phyloP scores from a whole-genome alignment of 2,329 filamentous ascomycete species.

The Acrodontium crateriforme region DNA sequence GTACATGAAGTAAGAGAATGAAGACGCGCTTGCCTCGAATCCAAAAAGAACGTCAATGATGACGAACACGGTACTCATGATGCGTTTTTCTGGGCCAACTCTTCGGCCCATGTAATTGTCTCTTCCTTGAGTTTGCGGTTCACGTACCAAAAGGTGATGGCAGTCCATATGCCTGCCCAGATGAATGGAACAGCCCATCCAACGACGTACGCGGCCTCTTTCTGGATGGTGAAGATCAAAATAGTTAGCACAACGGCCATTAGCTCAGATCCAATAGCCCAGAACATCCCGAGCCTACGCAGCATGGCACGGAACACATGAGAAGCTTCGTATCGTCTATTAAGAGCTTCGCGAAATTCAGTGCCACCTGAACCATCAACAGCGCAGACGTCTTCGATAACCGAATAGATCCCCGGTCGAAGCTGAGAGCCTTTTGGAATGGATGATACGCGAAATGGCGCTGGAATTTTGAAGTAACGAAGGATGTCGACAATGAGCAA shows the following conservation, averaged over 20 bases:
- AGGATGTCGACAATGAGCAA: conserved; percentile 37
- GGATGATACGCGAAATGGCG: conserved; percentile 39
- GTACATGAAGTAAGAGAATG: too few relatives aligned
- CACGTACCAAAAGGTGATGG: conserved; percentile 33
- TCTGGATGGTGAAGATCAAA: conserved; percentile 33
- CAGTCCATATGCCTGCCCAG: conserved; percentile 35
- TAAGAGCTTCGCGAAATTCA: conserved; percentile 37
- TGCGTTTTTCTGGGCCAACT: conserved; percentile 15
- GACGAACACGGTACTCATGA: conserved; percentile 1
- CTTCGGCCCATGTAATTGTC: conserved; percentile 21
- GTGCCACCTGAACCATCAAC: conserved; percentile 41
- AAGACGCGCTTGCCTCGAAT: too few relatives aligned
- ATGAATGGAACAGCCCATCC: conserved; percentile 37
- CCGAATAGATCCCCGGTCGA: conserved; percentile 39
- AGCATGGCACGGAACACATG: conserved; percentile 41
- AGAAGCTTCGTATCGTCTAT: conserved; percentile 39
- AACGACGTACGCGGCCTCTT: conserved; percentile 35
- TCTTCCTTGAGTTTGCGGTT: conserved; percentile 24
- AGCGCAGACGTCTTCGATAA: conserved; percentile 41
- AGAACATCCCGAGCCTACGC: conserved; percentile 38
- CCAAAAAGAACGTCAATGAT: too few relatives aligned
- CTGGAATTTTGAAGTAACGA: conserved; percentile 30
- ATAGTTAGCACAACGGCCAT: conserved; percentile 29
- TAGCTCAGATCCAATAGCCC: conserved; percentile 33
- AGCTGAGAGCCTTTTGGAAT: conserved; percentile 37